Base-by-base conservation (phyloP, 257 asterid genomes). In the Linderniella brevidens region DNA sequence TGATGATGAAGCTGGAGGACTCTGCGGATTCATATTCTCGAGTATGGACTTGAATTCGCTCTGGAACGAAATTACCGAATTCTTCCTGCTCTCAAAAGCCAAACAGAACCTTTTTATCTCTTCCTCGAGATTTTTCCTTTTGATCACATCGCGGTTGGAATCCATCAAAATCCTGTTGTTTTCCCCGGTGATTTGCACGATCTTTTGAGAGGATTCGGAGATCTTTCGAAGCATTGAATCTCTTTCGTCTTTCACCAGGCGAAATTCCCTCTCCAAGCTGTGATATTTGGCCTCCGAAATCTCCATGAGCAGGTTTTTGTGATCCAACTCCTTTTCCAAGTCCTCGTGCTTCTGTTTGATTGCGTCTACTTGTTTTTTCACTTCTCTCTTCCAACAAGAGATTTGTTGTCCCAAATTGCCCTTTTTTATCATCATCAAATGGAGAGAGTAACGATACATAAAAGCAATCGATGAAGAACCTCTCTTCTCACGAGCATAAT, bases 111-210 rank as follows among this genome's bases (percentile, higher is more conserved):
- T 78, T 50, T 67, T 77, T 59, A 81, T 66, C 61, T 79, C 82
- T 47, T 85, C 81, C 68, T 84, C 92, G 19, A 90, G 87, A 54
- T 62, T 71, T 44, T 66, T 81, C 74, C 93, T 80, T 74, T 65
- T 74, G 71, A 36, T 69, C 8, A 69, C 65, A 64, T 90, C 96
- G 13, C 79, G 73, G 64, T 66, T 64, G n/a, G 68, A 43, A 57
- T 56, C 75, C 45, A 65, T 78, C 49, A 51, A 32, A 17, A 45
- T 45, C n/a, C 13, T 51, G 14, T 71, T 86, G 68, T 70, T 81
- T 59, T 85, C 74, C n/a, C 64, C 75, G 11, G 64, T 71, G 39
- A 73, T 58, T 50, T 58, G 64, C 46, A 63, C 72, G 37, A 81
- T 76, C 58, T 45, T 59, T 64, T 77, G 62, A 37, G 85, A 68